Conservation (phyloP, 768 basidiomycete genomes). For the Collybia mongolica region DNA sequence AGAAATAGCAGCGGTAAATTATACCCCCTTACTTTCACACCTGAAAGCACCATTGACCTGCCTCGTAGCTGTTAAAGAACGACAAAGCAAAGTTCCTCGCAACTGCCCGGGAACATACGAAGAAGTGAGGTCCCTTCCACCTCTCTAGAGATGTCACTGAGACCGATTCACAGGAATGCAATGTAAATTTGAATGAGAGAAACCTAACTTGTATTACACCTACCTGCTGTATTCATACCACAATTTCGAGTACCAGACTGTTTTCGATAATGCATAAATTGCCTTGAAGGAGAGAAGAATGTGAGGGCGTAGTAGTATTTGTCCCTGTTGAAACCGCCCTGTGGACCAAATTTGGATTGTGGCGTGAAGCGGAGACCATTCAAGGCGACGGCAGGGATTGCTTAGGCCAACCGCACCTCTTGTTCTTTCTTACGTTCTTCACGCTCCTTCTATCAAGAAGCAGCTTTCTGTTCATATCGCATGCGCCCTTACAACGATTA, state of each 20-base stretch:
- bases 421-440: constrained; percentile 1
- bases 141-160: constrained; percentile 1
- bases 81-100: constrained; percentile 72
- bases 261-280: background rate
- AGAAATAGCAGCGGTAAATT: constrained; percentile 76
- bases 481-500: constrained; percentile 11
- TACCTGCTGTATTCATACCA: constrained; percentile 3
- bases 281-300: no score
- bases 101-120: constrained; percentile 82
- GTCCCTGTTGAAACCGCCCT: constrained; percentile 2
- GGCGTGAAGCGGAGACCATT: background rate
- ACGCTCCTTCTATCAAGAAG: background rate
- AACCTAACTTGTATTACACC: background rate
- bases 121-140: constrained; percentile 56
- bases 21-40: background rate
- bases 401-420: background rate
- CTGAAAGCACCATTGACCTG: background rate
- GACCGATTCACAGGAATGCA: constrained; percentile 19
- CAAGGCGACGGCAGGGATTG: background rate
- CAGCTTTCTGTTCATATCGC: constrained; percentile 4
- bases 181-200: constrained; percentile 13
- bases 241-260: background rate
- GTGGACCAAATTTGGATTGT: constrained; percentile 3
- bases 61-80: constrained; percentile 65
- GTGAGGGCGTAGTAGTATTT: background rate